phyloP scores from a whole-genome alignment of 2,329 filamentous ascomycete species.

The Epichloe aotearoae region DNA sequence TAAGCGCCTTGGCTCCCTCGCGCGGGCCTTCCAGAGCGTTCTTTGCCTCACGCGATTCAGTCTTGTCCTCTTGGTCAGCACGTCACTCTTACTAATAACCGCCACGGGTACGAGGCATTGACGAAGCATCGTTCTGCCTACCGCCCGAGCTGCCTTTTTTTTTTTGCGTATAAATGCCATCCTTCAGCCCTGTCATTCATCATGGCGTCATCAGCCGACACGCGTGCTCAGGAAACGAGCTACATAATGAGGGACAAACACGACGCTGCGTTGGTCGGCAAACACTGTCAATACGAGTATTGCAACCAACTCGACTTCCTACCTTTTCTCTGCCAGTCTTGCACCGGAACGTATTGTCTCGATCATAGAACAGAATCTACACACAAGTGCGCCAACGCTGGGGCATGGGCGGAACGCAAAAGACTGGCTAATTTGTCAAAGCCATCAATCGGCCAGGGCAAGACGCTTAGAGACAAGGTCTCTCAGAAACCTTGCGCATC shows the following conservation, averaged over 20 bases:
- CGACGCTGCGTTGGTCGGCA: slow-evolving; percentile 76
- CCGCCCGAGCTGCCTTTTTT: background rate
- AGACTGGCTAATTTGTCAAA: slow-evolving; percentile 40
- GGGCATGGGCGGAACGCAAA: slow-evolving; percentile 48
- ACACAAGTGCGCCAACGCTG: slow-evolving; percentile 53
- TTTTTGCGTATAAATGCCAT: background rate
- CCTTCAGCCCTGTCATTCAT: slow-evolving; percentile 10
- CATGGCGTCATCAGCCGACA: slow-evolving; percentile 41
- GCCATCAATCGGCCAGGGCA: slow-evolving; percentile 40
- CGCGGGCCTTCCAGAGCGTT: slow-evolving; percentile 6
- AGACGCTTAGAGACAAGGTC: slow-evolving; percentile 39
- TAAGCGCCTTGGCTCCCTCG: slow-evolving; percentile 2
- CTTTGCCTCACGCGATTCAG: background rate
- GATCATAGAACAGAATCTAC: slow-evolving; percentile 81
- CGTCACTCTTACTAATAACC: background rate
- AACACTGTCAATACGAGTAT: slow-evolving; percentile 81
- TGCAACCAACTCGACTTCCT: slow-evolving; percentile 95
- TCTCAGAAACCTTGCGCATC: slow-evolving; percentile 56
- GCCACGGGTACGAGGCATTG: background rate
- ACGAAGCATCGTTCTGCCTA: slow-evolving; percentile 6
- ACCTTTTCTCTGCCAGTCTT: slow-evolving; percentile 87
- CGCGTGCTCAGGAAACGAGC: slow-evolving; percentile 32
- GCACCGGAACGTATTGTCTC: slow-evolving; percentile 72
- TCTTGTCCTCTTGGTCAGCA: slow-evolving; percentile 1
- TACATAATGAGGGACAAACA: slow-evolving; percentile 59